A percentile compares a stretch with the other conserved stretches of the same genome.
Evolutionary conservation across 2,329 filamentous ascomycete species (phyloP).

Genomic region (Neopestalotiopsis sp.): DNA sequence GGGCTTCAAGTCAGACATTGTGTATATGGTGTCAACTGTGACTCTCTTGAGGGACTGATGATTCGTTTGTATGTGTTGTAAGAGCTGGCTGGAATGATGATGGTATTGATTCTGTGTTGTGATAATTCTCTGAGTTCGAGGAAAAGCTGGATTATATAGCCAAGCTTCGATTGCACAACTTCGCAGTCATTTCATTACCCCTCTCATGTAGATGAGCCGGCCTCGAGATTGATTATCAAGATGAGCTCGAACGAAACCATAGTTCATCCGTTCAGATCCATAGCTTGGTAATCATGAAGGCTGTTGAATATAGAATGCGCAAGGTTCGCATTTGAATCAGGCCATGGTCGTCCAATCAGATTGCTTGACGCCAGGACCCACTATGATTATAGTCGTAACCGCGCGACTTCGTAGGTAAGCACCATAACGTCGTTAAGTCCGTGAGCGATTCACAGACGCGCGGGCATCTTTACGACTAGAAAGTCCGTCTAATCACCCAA

Average conservation of each 20-base stretch:
- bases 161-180: not conserved
- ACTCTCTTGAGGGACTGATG: not conserved
- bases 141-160: not conserved
- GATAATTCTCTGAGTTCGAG: not conserved
- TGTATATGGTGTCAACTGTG: not conserved
- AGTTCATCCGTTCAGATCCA: not conserved
- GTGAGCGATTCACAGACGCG: not conserved
- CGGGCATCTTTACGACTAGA: not conserved
- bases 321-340: not conserved
- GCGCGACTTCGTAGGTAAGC: not conserved
- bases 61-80: not conserved
- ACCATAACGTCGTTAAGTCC: not conserved
- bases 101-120: not conserved
- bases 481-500: not conserved
- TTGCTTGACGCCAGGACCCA: constrained; percentile 12
- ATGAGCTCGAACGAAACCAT: not conserved
- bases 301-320: not conserved
- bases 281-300: not conserved
- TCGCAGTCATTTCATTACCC: not conserved
- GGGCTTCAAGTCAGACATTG: constrained; percentile 30
- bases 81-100: not conserved
- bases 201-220: not conserved
- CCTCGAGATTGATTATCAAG: not conserved
- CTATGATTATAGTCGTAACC: not conserved
- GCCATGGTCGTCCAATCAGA: not conserved